phyloP scores from a whole-genome alignment of 2,329 filamentous ascomycete species.

The Penicillium concentricum region DNA sequence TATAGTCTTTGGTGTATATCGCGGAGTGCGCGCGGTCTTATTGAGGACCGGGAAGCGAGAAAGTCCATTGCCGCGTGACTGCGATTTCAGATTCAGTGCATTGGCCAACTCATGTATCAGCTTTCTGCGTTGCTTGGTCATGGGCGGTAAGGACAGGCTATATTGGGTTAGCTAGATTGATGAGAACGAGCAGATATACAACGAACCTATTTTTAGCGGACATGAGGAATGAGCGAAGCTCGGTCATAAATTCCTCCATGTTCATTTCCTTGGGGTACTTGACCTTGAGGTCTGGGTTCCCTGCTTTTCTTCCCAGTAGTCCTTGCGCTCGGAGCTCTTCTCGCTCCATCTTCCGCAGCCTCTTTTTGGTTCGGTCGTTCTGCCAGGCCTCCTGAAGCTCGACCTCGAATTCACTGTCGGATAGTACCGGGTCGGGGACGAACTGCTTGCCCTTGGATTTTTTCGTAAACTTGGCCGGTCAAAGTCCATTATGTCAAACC shows the following conservation, averaged over 20 bases:
- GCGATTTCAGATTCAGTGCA: constrained; percentile 75
- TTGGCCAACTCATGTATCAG: constrained; percentile 76
- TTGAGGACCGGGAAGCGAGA: constrained; percentile 74
- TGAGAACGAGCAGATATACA: background rate
- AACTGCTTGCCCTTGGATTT: constrained; percentile 63
- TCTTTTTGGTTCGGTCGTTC: constrained; percentile 70
- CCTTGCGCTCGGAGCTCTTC: constrained; percentile 67
- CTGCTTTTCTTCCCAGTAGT: constrained; percentile 58
- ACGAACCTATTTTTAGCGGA: constrained; percentile 62
- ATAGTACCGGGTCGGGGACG: constrained; percentile 55
- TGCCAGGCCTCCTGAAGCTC: constrained; percentile 61
- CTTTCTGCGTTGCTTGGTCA: constrained; percentile 76
- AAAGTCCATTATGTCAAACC: constrained; percentile 84
- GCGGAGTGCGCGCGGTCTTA: constrained; percentile 66
- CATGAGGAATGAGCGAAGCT: constrained; percentile 70
- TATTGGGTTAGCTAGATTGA: constrained; percentile 8
- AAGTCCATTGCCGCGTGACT: constrained; percentile 72
- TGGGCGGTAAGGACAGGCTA: constrained; percentile 75
- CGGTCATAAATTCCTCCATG: constrained; percentile 67
- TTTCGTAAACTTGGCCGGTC: constrained; percentile 66
- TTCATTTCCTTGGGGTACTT: constrained; percentile 74
- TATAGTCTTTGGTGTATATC: constrained; percentile 58
- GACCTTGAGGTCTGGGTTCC: constrained; percentile 60
- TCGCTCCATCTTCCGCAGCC: constrained; percentile 66
- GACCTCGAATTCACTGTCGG: constrained; percentile 66